A percentile compares a stretch with the other conserved stretches of the same genome.
These are phyloP conservation scores for Polyporus tsugae DNA, from an alignment of 1,284 basidiomycete genomes.

Conservation along the genomic window DNA sequence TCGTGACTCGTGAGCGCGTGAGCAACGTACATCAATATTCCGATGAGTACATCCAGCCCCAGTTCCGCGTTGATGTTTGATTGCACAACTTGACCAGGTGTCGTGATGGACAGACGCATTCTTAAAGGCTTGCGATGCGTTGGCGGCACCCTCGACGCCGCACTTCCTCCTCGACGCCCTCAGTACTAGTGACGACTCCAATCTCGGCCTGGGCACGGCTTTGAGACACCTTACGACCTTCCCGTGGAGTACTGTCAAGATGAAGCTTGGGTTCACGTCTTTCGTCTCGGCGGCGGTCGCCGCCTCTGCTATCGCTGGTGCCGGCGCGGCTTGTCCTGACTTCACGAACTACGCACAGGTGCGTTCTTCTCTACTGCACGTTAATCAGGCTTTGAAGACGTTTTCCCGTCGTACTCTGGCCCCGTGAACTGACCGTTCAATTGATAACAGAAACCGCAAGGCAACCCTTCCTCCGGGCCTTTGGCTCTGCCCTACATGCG, in stretches of 20 bases:
- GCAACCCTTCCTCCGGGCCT: conserved; percentile 63
- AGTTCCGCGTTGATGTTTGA: conserved; percentile 29
- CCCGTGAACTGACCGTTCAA: background rate
- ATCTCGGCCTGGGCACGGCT: conserved; percentile 3
- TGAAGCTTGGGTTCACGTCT: conserved; percentile 35
- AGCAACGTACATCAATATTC: conserved; percentile 23
- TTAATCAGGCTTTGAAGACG: background rate
- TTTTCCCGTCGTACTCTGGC: background rate
- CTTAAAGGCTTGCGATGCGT: conserved; percentile 22
- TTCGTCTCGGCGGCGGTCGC: conserved; percentile 27
- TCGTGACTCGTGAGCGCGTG: conserved; percentile 22
- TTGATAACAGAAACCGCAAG: conserved; percentile 63
- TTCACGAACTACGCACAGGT: conserved; percentile 72
- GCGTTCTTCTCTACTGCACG: conserved; percentile 13
- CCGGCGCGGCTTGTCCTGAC: conserved; percentile 62
- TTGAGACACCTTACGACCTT: conserved; percentile 12
- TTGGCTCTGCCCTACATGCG: conserved; percentile 76
- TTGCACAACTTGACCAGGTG: conserved; percentile 9
- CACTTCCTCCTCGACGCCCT: conserved; percentile 9
- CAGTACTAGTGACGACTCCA: background rate
- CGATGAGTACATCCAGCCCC: conserved; percentile 26
- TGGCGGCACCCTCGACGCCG: conserved; percentile 14
- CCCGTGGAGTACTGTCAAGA: conserved; percentile 27
- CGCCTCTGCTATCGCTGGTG: conserved; percentile 34
- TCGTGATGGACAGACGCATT: conserved; percentile 21